Evolutionary conservation across 1,284 basidiomycete genomes (phyloP), one percentile per base, ranked within the genome.

Genomic region (Sporisorium graminicola): DNA sequence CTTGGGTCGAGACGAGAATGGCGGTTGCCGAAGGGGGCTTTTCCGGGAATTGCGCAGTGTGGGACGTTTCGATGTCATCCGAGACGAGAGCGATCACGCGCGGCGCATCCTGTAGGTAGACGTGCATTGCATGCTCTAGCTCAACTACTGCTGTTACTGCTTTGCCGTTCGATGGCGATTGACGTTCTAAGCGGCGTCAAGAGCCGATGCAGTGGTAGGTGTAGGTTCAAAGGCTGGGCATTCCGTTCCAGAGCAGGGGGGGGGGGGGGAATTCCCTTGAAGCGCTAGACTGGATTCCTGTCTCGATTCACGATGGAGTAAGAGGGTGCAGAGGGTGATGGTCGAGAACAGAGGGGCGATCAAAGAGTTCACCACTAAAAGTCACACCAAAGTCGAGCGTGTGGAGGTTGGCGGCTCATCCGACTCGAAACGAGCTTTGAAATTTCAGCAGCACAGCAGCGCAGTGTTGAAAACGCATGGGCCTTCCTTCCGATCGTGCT

Each of bases 71-170:
- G 22, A 55, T 47, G 46, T 72, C 69, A 18, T 54, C 61, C 10
- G 64, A 58, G 43, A 71, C 61, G n/a, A 82, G 63, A 40, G 74
- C 68, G 58, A 80, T 64, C 33, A 78, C 65, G 13, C 80, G 59
- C 31, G 80, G 80, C 13, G 80, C 60, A 58, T 80, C 74, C 16
- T 80, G 74, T 8, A 80, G 59, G 49, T 80, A 80, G 73, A 80
- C 80, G 65, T 80, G 80, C 76, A 82, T 80, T 49, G 74, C 74
- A 76, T 76, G 64, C 29, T 63, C 60, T 31, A 42, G 35, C 37
- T 35, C 16, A 20, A 51, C 29, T 29, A 54, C 47, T 49, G 51
- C 20, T 22, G 37, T 27, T 35, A 55, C 43, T 50, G 52, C 24
- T 24, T 26, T 16, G 52, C n/a, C 42, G 31, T 18, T 6, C 31